Percentiles rank a stretch among this genome's conserved stretches.
Conservation (phyloP, 768 basidiomycete species). For the Pisolithus orientalis region DNA sequence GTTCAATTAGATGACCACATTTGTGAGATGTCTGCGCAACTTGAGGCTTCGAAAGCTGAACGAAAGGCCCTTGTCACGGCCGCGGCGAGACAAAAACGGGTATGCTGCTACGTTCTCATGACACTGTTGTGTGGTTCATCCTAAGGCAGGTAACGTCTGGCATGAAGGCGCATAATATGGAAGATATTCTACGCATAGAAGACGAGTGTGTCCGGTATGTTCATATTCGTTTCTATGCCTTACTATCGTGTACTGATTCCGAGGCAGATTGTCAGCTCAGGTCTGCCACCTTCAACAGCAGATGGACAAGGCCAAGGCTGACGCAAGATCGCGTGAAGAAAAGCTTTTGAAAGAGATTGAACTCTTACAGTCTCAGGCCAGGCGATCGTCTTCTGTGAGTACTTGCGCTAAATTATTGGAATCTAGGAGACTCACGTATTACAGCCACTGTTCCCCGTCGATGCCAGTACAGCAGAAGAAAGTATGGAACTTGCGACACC, state of each 20-base stretch:
- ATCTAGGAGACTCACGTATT: not conserved
- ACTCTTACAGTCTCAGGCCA: too few relatives aligned
- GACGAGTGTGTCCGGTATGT: slow-evolving; percentile 32
- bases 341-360: too few relatives aligned
- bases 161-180: slow-evolving; percentile 14
- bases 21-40: slow-evolving; percentile 20
- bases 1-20: slow-evolving; percentile 33
- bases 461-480: slow-evolving; percentile 27
- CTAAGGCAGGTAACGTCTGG: slow-evolving; percentile 12
- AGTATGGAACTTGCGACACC: slow-evolving; percentile 52
- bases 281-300: slow-evolving; percentile 24
- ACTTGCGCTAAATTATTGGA: not conserved
- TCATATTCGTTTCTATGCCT: not conserved
- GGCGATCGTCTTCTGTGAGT: not conserved
- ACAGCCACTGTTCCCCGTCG: slow-evolving; percentile 3
- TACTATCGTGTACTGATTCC: not conserved
- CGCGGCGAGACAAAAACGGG: slow-evolving; percentile 17
- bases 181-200: slow-evolving; percentile 23
- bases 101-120: slow-evolving; percentile 1
- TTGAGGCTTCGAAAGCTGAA: slow-evolving; percentile 35
- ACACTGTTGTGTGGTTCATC: too few relatives aligned
- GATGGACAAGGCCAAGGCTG: not conserved
- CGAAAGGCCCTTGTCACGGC: slow-evolving; percentile 24
- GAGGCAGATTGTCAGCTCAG: slow-evolving; percentile 25
- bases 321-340: too few relatives aligned